A percentile compares a stretch with the other conserved stretches of the same genome.
Conservation (phyloP, 106 monocot species). For the Dendrobium nobile region DNA sequence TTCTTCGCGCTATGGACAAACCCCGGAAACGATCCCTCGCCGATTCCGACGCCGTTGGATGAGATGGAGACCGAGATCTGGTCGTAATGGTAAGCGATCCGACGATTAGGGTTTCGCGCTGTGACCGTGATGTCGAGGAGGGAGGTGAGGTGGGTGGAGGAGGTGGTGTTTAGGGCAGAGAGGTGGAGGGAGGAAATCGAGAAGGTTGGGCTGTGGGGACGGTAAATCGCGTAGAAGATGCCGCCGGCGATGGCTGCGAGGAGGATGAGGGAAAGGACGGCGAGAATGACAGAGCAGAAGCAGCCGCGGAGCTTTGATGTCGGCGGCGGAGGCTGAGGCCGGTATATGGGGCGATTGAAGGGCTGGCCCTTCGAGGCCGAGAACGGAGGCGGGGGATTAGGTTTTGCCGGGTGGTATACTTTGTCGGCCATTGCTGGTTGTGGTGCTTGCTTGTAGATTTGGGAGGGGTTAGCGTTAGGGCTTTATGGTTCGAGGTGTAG, state of each 20-base stretch:
- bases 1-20: slow-evolving; percentile 19
- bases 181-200: slow-evolving; percentile 39
- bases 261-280: slow-evolving; percentile 37
- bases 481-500: not conserved
- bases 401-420: slow-evolving; percentile 28
- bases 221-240: slow-evolving; percentile 51
- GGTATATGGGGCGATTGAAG: slow-evolving; percentile 31
- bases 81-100: slow-evolving; percentile 43
- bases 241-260: slow-evolving; percentile 52
- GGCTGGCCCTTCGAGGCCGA: slow-evolving; percentile 38
- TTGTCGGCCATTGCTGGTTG: slow-evolving; percentile 30
- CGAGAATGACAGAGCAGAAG: slow-evolving; percentile 27
- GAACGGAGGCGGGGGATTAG: slow-evolving; percentile 18
- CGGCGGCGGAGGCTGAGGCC: slow-evolving; percentile 10
- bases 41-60: slow-evolving; percentile 19
- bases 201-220: slow-evolving; percentile 45
- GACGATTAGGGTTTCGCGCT: slow-evolving; percentile 53
- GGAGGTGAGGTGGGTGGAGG: slow-evolving; percentile 19
- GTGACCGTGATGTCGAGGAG: slow-evolving; percentile 26
- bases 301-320: slow-evolving; percentile 21
- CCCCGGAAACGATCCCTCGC: slow-evolving; percentile 25
- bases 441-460: not conserved
- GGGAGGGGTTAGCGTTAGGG: not conserved
- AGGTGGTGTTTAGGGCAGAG: slow-evolving; percentile 29
- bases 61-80: slow-evolving; percentile 23